Evolutionary conservation across 768 basidiomycete species (phyloP), one percentile per base, ranked within the genome.

Genomic region (Suillus weaverae): DNA sequence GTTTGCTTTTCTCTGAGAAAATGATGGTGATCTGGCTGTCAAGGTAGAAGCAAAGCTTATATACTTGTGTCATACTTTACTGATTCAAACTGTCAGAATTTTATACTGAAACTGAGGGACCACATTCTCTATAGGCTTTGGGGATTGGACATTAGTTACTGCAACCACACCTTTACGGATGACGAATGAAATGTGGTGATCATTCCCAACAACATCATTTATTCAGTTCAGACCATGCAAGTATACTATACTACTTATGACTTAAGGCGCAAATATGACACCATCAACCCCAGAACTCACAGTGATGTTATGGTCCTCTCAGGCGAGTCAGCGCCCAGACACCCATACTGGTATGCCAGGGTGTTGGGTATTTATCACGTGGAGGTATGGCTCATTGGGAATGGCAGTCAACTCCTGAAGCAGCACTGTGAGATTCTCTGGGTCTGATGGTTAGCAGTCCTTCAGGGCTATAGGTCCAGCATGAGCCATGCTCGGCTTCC

Each of bases 281-380:
- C 70, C 0, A 51, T 78, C 32, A 78, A 77, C 56, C 71, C 77
- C 7, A 60, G 65, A 3, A 72, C 71, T 3, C 72, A 78, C 5
- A 41, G 71, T 10, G 70, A 81, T 51, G 67, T 84, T 43, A 80
- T 82, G 75, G 67, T 79, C 9, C 68, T 73, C 1, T 62, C 73
- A 13, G 65, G 67, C 1, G 71, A 77, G 32, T 57, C 70, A 32
- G 41, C 11, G 18, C 50, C 60, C 3, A 39, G 44, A 5, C 77
- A 82, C 55, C 78, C 76, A 0, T 81, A 73, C 61, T 78, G 75
- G 77, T 82, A 82, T 70, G 78, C 74, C 1, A 68, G 72, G 5
- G 66, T 80, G 10, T 59, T 79, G 11, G 74, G 76, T 0, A 70
- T 80, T 0, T 82, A 73, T 62, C 72, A 72, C 41, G 35, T 64